Conservation (phyloP, 306 rosid genomes). For the Ziziphus jujuba region DNA sequence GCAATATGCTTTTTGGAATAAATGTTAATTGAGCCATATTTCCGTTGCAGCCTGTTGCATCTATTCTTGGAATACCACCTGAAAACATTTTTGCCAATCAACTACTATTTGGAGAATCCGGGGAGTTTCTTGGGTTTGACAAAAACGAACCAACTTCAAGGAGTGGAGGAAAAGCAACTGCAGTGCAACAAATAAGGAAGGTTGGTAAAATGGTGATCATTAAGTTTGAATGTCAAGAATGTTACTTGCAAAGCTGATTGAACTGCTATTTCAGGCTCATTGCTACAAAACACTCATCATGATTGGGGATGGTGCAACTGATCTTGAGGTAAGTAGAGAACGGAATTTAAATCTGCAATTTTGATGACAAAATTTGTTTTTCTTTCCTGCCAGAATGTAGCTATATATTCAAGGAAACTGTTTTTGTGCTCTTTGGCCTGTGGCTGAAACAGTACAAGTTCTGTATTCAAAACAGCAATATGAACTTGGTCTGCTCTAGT, state of each 20-base stretch:
- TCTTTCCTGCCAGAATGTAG: not conserved
- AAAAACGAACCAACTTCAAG: slow-evolving; percentile 81
- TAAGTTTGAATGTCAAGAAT: not conserved
- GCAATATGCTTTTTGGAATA: slow-evolving; percentile 15
- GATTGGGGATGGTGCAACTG: slow-evolving; percentile 98
- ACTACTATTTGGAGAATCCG: slow-evolving; percentile 75
- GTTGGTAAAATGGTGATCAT: slow-evolving; percentile 39
- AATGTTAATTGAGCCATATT: slow-evolving; percentile 27
- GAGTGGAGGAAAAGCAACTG: slow-evolving; percentile 91
- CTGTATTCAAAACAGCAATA: not conserved
- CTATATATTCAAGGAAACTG: not conserved
- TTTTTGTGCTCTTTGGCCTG: not conserved
- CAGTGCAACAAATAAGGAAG: slow-evolving; percentile 81
- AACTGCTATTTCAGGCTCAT: slow-evolving; percentile 57
- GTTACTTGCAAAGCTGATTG: slow-evolving; percentile 29
- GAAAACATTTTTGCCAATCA: slow-evolving; percentile 83
- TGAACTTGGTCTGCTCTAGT: not conserved
- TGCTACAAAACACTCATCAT: slow-evolving; percentile 69
- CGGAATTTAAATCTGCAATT: slow-evolving; percentile 7
- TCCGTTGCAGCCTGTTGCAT: slow-evolving; percentile 81
- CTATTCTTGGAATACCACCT: slow-evolving; percentile 66
- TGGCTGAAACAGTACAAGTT: not conserved
- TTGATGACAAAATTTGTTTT: not conserved
- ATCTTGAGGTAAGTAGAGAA: slow-evolving; percentile 69
- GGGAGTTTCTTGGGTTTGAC: slow-evolving; percentile 90